Percentiles rank a stretch among this genome's conserved stretches.
Conservation (phyloP, 192 early-diverging fungal species). For the Coemansia sp. region DNA sequence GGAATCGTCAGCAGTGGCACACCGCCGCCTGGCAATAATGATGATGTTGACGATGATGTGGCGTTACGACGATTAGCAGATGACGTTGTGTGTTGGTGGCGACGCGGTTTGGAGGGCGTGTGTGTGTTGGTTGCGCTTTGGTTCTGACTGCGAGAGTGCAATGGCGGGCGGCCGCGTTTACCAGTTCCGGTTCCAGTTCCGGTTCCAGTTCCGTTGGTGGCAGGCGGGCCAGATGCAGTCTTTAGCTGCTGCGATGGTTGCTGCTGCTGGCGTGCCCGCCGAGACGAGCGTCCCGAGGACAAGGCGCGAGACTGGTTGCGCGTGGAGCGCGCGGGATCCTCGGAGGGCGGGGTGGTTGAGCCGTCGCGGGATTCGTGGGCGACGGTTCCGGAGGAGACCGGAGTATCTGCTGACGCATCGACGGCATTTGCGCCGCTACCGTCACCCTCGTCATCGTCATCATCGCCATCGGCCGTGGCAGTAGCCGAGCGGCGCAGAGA, state of each 20-base stretch:
- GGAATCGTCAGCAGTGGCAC: not conserved
- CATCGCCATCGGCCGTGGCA: conserved; percentile 1
- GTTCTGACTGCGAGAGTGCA: conserved; percentile 11
- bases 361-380: not conserved
- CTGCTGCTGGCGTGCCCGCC: conserved; percentile 13
- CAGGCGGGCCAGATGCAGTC: not conserved
- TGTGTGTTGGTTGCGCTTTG: not conserved
- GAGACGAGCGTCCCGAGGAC: conserved; percentile 6
- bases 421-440: not conserved
- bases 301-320: not conserved
- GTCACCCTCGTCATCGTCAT: conserved; percentile 5
- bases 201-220: not conserved
- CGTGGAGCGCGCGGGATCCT: not conserved
- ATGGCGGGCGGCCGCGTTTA: conserved; percentile 22
- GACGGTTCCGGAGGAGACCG: not conserved
- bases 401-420: not conserved
- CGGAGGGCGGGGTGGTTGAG: conserved; percentile 4
- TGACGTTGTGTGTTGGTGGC: not conserved
- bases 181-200: not conserved
- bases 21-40: not conserved
- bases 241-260: conserved; percentile 1
- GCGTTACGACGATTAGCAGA: not conserved
- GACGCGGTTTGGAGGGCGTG: conserved; percentile 3
- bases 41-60: not conserved
- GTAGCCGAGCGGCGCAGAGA: not conserved